A percentile compares a stretch with the other conserved stretches of the same genome.
These are phyloP conservation scores for Chrysanthemum lavandulifolium DNA, from an alignment of 129 eudicot genomes.

Conservation along the genomic window DNA sequence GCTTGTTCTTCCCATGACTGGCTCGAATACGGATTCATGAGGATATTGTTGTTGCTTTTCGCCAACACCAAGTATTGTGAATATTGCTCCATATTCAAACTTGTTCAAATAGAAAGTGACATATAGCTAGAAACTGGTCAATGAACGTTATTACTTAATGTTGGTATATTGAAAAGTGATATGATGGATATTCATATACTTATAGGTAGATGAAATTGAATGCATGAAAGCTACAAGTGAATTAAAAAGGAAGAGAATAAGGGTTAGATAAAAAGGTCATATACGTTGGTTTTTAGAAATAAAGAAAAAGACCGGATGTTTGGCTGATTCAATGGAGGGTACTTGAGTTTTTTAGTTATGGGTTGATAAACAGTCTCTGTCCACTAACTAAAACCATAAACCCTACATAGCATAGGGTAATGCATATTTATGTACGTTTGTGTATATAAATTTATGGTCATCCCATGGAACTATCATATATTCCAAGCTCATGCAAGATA, in stretches of 20 bases:
- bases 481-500: slow-evolving; percentile 19
- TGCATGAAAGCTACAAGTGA: slow-evolving; percentile 55
- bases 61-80: slow-evolving; percentile 54
- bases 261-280: slow-evolving; percentile 38
- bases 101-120: slow-evolving; percentile 8
- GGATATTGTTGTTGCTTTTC: slow-evolving; percentile 33
- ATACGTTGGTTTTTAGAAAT: slow-evolving; percentile 25
- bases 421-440: slow-evolving; percentile 12
- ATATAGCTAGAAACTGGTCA: slow-evolving; percentile 16
- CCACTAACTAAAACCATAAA: slow-evolving; percentile 32
- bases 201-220: slow-evolving; percentile 33
- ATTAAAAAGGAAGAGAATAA: slow-evolving; percentile 38
- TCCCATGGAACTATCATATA: slow-evolving; percentile 17
- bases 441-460: slow-evolving; percentile 26
- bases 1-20: slow-evolving; percentile 54
- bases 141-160: not conserved
- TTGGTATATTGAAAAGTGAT: slow-evolving; percentile 8
- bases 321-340: slow-evolving; percentile 38
- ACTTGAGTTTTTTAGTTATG: slow-evolving; percentile 30
- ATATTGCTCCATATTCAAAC: slow-evolving; percentile 49
- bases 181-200: slow-evolving; percentile 1
- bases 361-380: slow-evolving; percentile 39
- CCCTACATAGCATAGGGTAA: slow-evolving; percentile 22
- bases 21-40: slow-evolving; percentile 26
- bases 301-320: slow-evolving; percentile 18